These are phyloP conservation scores for Nicotiana otophora DNA, from an alignment of 257 asterid genomes.

Conservation along the genomic window DNA sequence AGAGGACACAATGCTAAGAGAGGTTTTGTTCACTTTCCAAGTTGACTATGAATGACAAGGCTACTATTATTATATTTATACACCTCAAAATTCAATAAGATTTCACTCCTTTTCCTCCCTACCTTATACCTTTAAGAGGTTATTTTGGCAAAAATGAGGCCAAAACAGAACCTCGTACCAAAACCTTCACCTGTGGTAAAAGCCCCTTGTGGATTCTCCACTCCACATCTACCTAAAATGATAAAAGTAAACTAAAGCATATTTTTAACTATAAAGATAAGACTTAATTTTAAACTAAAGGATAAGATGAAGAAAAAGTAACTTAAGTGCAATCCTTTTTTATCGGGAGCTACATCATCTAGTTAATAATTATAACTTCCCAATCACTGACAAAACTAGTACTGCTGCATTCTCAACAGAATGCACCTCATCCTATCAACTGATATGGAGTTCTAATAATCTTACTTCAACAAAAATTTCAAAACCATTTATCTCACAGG, in stretches of 20 bases:
- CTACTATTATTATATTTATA: background rate
- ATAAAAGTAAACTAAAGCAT: background rate
- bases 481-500: background rate
- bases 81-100: background rate
- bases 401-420: background rate
- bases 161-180: background rate
- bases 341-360: background rate
- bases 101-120: background rate
- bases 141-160: background rate
- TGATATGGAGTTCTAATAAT: background rate
- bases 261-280: background rate
- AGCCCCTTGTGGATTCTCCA: too few relatives aligned
- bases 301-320: background rate
- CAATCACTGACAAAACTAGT: background rate
- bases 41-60: background rate
- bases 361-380: background rate
- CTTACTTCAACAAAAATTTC: background rate
- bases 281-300: background rate
- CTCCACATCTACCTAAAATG: background rate
- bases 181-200: background rate
- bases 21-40: background rate
- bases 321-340: background rate
- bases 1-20: background rate
- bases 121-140: background rate
- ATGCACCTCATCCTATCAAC: conserved; percentile 1